Percentiles rank a stretch among this genome's conserved stretches.
phyloP scores from a whole-genome alignment of 2,329 filamentous ascomycete species.

The Sclerotinia spermophila region DNA sequence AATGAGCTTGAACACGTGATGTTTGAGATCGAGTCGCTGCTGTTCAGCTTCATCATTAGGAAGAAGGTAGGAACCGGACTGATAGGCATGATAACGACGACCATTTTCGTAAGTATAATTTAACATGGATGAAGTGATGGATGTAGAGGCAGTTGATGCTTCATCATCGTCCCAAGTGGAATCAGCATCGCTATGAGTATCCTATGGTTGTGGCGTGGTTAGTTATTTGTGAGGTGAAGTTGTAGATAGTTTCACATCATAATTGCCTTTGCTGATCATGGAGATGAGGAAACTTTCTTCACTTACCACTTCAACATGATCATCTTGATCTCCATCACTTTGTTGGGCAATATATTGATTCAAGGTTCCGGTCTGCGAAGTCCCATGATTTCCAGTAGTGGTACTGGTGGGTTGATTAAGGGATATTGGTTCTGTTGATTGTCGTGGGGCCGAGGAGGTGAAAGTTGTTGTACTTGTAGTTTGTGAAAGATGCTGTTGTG shows the following conservation, averaged over 20 bases:
- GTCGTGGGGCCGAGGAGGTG: background rate
- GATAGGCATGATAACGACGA: slow-evolving; percentile 54
- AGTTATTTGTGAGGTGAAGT: background rate
- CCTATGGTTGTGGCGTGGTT: background rate
- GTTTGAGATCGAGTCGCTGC: slow-evolving; percentile 53
- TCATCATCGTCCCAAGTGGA: slow-evolving; percentile 9
- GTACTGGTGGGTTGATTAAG: background rate
- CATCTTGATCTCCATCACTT: slow-evolving; percentile 12
- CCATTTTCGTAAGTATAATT: slow-evolving; percentile 56
- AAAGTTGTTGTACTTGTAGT: background rate
- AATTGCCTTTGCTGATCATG: no score
- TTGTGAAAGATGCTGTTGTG: background rate
- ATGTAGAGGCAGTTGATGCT: slow-evolving; percentile 14
- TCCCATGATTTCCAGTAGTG: background rate
- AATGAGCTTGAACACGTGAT: slow-evolving; percentile 33
- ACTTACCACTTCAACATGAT: slow-evolving; percentile 9
- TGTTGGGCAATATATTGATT: background rate
- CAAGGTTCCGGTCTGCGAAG: background rate
- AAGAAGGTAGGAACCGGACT: slow-evolving; percentile 54
- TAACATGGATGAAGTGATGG: slow-evolving; percentile 39
- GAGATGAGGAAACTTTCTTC: background rate
- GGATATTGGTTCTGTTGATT: background rate
- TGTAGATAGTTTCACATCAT: background rate
- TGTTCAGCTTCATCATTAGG: slow-evolving; percentile 60
- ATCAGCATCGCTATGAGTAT: slow-evolving; percentile 14